Base-by-base conservation (phyloP, 176 grass and related monocot species). In the Juncus effusus region DNA sequence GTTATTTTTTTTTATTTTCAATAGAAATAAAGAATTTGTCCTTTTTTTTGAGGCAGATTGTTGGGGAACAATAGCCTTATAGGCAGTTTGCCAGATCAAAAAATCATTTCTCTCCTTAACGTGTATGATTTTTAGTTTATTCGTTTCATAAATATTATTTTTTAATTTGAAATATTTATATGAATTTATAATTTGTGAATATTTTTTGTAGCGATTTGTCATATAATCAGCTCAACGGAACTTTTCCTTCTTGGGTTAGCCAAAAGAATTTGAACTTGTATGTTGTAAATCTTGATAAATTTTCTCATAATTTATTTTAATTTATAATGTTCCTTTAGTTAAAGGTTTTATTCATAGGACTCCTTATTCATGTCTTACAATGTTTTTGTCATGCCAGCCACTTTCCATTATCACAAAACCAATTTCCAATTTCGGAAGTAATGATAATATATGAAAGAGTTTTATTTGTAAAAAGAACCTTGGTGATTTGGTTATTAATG, bases 41-140 rank as follows among this genome's bases (percentile, higher is more conserved):
- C 12, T 49, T 0, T 73, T 59, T 54, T 7, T 59, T 74, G 47
- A 40, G 12, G 7, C 84, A 96, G 87, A 80, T 96, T 96, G 87
- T 81, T 96, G 3, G 91, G 91, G 39, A 91, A 91, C 40, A 96
- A 96, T 72, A 91, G 72, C 45, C 70, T 96, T 74, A 83, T 73
- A 67, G 82, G 93, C 36, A 92, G 64, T 61, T 84, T 97, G 54
- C 88, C 93, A 44, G 70, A 37, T 67, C 60, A 82, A 53, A 82
- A 75, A 77, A 78, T 62, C 60, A 7, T 51, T 53, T 72, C 60
- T 44, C 79, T 89, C 36, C 44, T 61, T 11, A 81, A 74, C 41
- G 67, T 91, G 93, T 96, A 91, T 39, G 80, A 13, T 53, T 47
- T 1, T 47, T 47, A 47, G 44, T 47, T 6, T 47, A 6, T 9